Evolutionary conservation across 441 rosid genomes (phyloP).

Genomic region (Gossypium armourianum): DNA sequence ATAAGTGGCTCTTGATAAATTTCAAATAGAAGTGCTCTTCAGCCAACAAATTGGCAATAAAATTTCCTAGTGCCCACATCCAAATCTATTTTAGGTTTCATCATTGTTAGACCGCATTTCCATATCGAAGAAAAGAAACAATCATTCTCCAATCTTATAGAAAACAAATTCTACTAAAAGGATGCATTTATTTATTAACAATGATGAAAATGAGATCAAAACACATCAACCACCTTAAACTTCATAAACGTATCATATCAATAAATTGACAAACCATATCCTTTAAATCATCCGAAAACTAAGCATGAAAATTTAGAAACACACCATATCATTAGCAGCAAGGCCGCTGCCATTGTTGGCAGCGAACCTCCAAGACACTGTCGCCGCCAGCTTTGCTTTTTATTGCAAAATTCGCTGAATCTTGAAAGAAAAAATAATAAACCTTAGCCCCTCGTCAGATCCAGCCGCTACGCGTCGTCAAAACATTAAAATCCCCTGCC

Average conservation of each 20-base stretch:
- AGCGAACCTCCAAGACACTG: slow-evolving; percentile 78
- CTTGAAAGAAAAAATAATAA: slow-evolving; percentile 8
- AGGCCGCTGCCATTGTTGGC: slow-evolving; percentile 66
- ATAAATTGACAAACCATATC: not conserved
- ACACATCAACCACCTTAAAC: slow-evolving; percentile 8
- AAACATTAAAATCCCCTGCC: slow-evolving; percentile 57
- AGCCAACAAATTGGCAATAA: not conserved
- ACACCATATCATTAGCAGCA: slow-evolving; percentile 58
- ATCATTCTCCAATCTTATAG: not conserved
- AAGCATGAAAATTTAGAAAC: not conserved
- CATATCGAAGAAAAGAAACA: not conserved
- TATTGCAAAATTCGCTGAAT: slow-evolving; percentile 27
- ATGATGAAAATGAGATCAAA: slow-evolving; percentile 16
- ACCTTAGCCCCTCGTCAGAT: slow-evolving; percentile 47
- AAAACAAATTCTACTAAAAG: not conserved
- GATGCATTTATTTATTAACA: not conserved
- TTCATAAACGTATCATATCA: not conserved
- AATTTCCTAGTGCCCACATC: not conserved
- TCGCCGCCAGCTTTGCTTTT: slow-evolving; percentile 51
- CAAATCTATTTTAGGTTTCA: not conserved
- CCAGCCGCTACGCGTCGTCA: slow-evolving; percentile 36
- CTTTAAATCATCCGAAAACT: not conserved
- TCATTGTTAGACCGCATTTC: not conserved
- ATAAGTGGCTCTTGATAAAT: not conserved
- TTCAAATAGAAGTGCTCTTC: not conserved